Base-by-base conservation (phyloP, 2,329 filamentous ascomycete species). In the Diplocarpon mali region DNA sequence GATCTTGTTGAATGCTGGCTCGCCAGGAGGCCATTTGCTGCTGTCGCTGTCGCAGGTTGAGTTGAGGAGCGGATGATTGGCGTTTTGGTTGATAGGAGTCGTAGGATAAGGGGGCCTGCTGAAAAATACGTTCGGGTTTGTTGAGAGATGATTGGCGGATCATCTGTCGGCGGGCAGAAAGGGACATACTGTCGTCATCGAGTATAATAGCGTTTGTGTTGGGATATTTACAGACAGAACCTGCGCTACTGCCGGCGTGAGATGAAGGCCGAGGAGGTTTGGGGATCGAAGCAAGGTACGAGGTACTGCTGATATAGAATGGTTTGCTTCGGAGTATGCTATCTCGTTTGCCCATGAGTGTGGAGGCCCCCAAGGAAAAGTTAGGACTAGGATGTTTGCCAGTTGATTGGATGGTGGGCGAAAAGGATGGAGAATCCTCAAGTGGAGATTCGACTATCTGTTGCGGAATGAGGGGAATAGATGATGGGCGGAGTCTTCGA, bases 11-110 rank as follows among this genome's bases (percentile, higher is more conserved):
- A 2, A 85, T 69, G 1, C 75, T 80, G 52, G 76, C 73, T 40
- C 83, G 73, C 71, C 85, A 88, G 42, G 67, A 75, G 16, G 80
- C 76, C 27, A 88, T 70, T 47, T 76, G 73, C 0, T 73, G 69
- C 45, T 81, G 72, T 32, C 78, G 69, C 45, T 81, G 72, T 32
- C 78, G 72, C 11, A 64, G 67, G 8, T 67, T 15, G 61, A 53
- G 59, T 3, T 68, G 63, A 2, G 67, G 67, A 5, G 69, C 47
- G 2, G 62, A 65, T 15, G 67, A 70, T 42, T 60, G 59, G 27
- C 76, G 68, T 52, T 67, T 65, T 1, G 72, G 74, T 60, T 75
- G 73, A 56, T 75, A 73, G 12, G 69, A 75, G 65, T 76, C 66
- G 56, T 75, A 76, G 17, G 62, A 46, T 1, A 62, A 32, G 9